Percentiles rank a stretch among this genome's conserved stretches.
Evolutionary conservation across 176 grass and related monocot species (phyloP).

Genomic region (Eragrostis nindensis): DNA sequence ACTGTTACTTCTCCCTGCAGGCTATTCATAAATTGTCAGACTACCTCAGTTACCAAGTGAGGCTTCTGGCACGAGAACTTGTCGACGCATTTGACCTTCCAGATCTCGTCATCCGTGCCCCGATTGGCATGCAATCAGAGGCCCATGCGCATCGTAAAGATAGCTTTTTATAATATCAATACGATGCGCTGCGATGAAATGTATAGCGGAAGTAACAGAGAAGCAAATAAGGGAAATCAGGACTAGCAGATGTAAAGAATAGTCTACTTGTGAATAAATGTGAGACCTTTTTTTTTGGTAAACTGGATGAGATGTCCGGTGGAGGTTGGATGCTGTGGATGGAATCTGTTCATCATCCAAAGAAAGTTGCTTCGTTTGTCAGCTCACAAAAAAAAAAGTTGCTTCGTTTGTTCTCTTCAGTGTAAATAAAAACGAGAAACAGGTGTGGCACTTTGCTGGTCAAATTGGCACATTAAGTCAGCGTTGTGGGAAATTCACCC

Average conservation of each 20-base stretch:
- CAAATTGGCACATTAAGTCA: neutral
- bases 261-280: slow-evolving; percentile 18
- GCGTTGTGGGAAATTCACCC: neutral
- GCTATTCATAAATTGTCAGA: slow-evolving; percentile 91
- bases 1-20: slow-evolving; percentile 46
- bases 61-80: slow-evolving; percentile 74
- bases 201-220: neutral
- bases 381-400: too few relatives aligned
- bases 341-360: neutral
- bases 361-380: neutral
- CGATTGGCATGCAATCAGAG: slow-evolving; percentile 83
- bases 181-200: neutral
- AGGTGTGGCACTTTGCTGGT: neutral
- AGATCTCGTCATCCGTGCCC: slow-evolving; percentile 81
- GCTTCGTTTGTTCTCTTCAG: neutral
- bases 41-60: slow-evolving; percentile 95
- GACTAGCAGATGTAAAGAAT: slow-evolving; percentile 3
- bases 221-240: neutral
- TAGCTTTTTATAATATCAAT: slow-evolving; percentile 17
- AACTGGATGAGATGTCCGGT: neutral
- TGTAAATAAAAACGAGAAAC: neutral
- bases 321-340: neutral
- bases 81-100: slow-evolving; percentile 87
- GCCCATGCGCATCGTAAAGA: slow-evolving; percentile 77
- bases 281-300: neutral